Evolutionary conservation across 78 protist species (phyloP), one percentile per base, ranked within the genome.

Genomic region (Dictyostelium intermedium): DNA sequence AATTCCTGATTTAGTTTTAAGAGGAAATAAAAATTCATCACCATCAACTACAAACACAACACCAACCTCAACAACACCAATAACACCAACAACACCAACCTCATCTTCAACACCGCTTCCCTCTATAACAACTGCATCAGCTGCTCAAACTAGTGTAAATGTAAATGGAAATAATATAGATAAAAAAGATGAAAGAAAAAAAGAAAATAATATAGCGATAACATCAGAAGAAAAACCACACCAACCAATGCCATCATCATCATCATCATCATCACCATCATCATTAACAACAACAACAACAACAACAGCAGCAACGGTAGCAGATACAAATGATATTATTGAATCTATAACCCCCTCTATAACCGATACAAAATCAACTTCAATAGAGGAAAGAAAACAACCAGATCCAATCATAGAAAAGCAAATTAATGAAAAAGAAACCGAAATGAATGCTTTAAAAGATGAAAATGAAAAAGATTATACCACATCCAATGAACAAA

Each of bases 1-100:
- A 66, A 66, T 66, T 66, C 74, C 74, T 66, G 74, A 66, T 66
- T 66, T 66, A 1, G 35, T 66, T 66, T 66, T 66, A 66, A 66
- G 18, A 27, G 32, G 39, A 25, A 66, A 66, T 25, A 66, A 66
- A 66, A 25, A 66, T 10, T 66, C 35, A 66, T 10, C 35, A 25
- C 18, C 34, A 23, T 61, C 72, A 23, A 61, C 70, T 23, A 7
- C 25, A 2, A 56, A 27, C 27, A n/a, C n/a, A n/a, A n/a, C n/a
- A n/a, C n/a, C n/a, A n/a, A n/a, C n/a, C 66, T 56, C 14, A n/a
- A 1, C 16, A 50, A 60, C 70, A 60, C 7, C 72, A 23, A 27
- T 9, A 66, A 18, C 74, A 27, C 27, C 32, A 11, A 25, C 74
- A 25, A 11, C 35, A 30, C 3, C 69, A 20, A 60, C 23, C 16